Evolutionary conservation across 305 asterid genomes (phyloP).

Genomic region (Plantago lanceolata): DNA sequence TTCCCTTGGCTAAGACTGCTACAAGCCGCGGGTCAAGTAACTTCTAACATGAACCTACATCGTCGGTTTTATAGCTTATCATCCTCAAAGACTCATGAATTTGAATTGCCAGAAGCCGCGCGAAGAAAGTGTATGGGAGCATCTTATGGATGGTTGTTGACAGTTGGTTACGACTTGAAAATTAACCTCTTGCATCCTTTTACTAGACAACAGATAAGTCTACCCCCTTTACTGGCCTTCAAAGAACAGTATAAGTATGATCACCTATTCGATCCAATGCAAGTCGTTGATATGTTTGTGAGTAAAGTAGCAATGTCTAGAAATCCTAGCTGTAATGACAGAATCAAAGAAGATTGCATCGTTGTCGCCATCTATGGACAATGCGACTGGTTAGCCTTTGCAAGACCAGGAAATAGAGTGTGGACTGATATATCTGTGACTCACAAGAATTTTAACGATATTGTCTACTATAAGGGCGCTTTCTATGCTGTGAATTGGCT

Average conservation of each 20-base stretch:
- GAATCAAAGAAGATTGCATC: neutral
- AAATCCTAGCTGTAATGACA: neutral
- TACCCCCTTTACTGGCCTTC: constrained; percentile 2
- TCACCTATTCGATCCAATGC: neutral
- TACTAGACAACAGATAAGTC: neutral
- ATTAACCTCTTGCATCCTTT: constrained; percentile 1
- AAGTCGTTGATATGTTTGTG: neutral
- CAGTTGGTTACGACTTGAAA: neutral
- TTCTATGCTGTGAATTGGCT: neutral
- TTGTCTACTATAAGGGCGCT: neutral
- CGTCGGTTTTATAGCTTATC: constrained; percentile 2
- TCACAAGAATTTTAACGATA: neutral
- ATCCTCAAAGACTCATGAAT: neutral
- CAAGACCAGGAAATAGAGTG: neutral
- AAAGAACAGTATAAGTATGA: neutral
- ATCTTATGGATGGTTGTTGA: constrained; percentile 1
- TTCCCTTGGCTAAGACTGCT: no score
- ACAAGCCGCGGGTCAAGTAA: no score
- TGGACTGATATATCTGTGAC: neutral
- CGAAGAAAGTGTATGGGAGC: neutral
- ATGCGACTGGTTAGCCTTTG: neutral
- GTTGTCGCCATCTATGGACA: neutral
- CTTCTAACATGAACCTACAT: neutral
- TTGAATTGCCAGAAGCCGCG: neutral
- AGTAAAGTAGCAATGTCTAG: neutral